Percentiles rank a stretch among this genome's conserved stretches.
phyloP scores from a whole-genome alignment of 2,329 filamentous ascomycete genomes.

The Arthrobotrys pseudoclavata region DNA sequence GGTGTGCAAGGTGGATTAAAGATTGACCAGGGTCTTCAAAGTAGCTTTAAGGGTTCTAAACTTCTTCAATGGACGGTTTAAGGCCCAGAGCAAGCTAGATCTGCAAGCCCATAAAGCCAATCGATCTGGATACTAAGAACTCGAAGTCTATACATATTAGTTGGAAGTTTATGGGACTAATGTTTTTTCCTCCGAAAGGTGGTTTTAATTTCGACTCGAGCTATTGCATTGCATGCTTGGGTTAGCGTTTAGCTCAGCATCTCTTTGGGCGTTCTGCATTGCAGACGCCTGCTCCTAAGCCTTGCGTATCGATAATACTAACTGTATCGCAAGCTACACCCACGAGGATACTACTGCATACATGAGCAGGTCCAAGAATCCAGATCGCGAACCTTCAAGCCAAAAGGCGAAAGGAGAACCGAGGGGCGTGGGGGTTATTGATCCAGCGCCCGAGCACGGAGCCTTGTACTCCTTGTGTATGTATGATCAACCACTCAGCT shows the following conservation, averaged over 20 bases:
- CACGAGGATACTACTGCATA: slow-evolving; percentile 26
- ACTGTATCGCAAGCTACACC: slow-evolving; percentile 20
- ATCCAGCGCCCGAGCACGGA: slow-evolving; percentile 52
- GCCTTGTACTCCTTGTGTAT: slow-evolving; percentile 5
- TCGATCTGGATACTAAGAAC: slow-evolving; percentile 16
- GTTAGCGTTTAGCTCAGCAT: slow-evolving; percentile 22
- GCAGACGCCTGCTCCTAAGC: slow-evolving; percentile 37
- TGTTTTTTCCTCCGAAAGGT: slow-evolving; percentile 2
- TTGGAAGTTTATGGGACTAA: background rate
- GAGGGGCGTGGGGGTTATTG: slow-evolving; percentile 20
- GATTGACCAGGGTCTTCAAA: slow-evolving; percentile 16
- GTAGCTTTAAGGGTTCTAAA: slow-evolving; percentile 17
- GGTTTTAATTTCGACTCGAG: slow-evolving; percentile 42
- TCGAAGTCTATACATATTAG: background rate
- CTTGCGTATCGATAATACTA: slow-evolving; percentile 30
- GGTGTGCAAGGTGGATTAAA: slow-evolving; percentile 24
- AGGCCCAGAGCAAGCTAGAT: slow-evolving; percentile 33
- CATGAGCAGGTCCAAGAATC: slow-evolving; percentile 12
- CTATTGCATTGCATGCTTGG: slow-evolving; percentile 25
- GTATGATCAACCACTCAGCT: slow-evolving; percentile 20
- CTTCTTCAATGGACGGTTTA: background rate
- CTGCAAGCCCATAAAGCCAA: slow-evolving; percentile 27
- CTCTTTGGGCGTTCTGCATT: slow-evolving; percentile 12
- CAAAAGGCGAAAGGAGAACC: background rate
- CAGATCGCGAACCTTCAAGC: slow-evolving; percentile 23